Evolutionary conservation across 495 filamentous ascomycete species (phyloP), one percentile per base, ranked within the genome.

Genomic region (Rhypophila decipiens): DNA sequence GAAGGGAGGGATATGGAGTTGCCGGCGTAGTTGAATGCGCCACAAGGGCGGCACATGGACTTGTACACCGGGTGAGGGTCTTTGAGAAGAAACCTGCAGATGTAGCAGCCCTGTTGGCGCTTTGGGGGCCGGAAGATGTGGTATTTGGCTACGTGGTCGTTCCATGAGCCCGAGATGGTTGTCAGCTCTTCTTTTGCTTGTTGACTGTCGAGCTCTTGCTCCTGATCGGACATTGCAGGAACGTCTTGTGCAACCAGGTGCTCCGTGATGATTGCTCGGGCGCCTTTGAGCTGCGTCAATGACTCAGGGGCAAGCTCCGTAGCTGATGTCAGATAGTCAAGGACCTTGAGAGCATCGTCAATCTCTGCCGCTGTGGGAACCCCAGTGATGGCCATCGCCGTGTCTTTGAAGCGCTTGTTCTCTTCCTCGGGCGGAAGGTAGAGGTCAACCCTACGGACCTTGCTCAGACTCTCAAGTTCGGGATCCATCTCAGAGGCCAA

Each of bases 1-100:
- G 51, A 33, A 1, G 70, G 69, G 20, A 68, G 50, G 5, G 67
- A 71, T 9, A 68, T 5, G 13, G 48, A 33, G 13, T 31, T 39
- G 3, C 41, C 48, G 34, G 48, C 46, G 55, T 71, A 72, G 31
- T 59, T 51, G 37, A 51, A 51, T 0, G 49, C 44, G 11, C 69
- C 72, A 47, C 71, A 76, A 0, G 57, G 59, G 5, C 43, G 50
- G 39, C 72, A 76, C 43, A 74, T 60, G 3, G 64, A 58, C 2
- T 53, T 55, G 40, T 71, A 69, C n/a, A 61, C 31, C 2, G 37
- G 38, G 49, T 73, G 63, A 5, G 57, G 53, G 23, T 43, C 44
- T 1, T 46, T 23, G 39, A 69, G 59, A 18, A 39, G 31, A 31
- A 56, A 65, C 17, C 55, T 51, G 42, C 72, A 75, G 47, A 74